Evolutionary conservation across 1,284 basidiomycete species (phyloP).

Genomic region (Ustilago xerochloae): DNA sequence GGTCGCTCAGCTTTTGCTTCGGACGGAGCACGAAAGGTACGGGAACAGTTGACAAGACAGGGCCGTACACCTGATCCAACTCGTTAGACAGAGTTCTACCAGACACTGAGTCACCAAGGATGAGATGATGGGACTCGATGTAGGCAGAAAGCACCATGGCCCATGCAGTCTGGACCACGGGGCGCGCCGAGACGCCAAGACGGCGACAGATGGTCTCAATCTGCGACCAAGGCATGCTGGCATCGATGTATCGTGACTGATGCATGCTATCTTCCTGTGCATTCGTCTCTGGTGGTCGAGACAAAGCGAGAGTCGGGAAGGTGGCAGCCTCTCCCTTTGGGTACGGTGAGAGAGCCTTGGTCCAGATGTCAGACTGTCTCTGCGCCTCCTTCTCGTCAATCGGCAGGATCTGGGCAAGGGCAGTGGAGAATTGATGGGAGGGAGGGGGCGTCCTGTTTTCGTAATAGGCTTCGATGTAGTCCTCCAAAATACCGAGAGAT

Average conservation of each 20-base stretch:
- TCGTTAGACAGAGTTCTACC: constrained; percentile 44
- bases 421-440: constrained; percentile 34
- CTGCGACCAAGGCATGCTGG: constrained; percentile 31
- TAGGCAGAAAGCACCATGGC: constrained; percentile 62
- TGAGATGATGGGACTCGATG: constrained; percentile 55
- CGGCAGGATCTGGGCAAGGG: constrained; percentile 51
- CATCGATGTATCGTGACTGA: constrained; percentile 20
- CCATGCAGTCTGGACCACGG: constrained; percentile 67
- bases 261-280: constrained; percentile 20
- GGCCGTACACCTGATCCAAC: constrained; percentile 56
- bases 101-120: constrained; percentile 65
- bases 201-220: constrained; percentile 46
- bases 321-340: constrained; percentile 24
- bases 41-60: constrained; percentile 63
- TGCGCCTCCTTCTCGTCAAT: constrained; percentile 28
- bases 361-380: constrained; percentile 30
- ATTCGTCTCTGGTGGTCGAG: constrained; percentile 1
- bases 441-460: constrained; percentile 9
- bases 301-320: constrained; percentile 39
- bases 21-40: constrained; percentile 50
- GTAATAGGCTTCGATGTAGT: constrained; percentile 44
- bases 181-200: constrained; percentile 63
- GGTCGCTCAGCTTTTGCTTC: constrained; percentile 19
- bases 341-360: constrained; percentile 29
- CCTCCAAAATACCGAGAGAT: constrained; percentile 52